phyloP scores from a whole-genome alignment of 2,329 filamentous ascomycete species.

The Tolypocladium sp. region DNA sequence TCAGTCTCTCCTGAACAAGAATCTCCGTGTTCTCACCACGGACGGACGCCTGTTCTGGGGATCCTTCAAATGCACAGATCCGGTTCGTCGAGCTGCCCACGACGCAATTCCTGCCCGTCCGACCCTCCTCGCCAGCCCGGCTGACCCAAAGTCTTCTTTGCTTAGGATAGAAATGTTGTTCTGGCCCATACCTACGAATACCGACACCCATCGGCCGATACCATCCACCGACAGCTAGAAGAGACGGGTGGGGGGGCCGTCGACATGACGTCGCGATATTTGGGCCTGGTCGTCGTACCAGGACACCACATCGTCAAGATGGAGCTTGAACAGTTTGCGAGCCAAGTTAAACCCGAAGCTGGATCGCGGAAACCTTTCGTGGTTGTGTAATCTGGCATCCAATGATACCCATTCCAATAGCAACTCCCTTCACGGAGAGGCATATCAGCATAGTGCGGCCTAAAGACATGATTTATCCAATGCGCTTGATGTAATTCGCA shows the following conservation, averaged over 20 bases:
- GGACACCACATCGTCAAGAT: conserved; percentile 80
- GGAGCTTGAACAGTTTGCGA: conserved; percentile 70
- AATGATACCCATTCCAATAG: background rate
- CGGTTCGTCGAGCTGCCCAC: conserved; percentile 42
- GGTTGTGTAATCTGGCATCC: background rate
- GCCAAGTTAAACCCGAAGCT: conserved; percentile 30
- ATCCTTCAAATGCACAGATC: conserved; percentile 89
- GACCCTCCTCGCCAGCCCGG: background rate
- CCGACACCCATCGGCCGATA: conserved; percentile 56
- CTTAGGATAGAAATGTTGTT: conserved; percentile 79
- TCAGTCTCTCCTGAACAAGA: conserved; percentile 63
- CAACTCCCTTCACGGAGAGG: background rate
- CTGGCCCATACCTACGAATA: conserved; percentile 84
- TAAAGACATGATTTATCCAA: no score
- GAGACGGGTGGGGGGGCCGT: conserved; percentile 33
- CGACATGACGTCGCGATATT: conserved; percentile 74
- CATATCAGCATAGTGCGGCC: background rate
- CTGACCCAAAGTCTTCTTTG: background rate
- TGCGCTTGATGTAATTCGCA: conserved; percentile 1
- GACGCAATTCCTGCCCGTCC: background rate
- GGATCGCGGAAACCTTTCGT: background rate
- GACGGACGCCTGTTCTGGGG: conserved; percentile 87
- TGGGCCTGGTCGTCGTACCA: conserved; percentile 84
- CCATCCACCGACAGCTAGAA: conserved; percentile 22
- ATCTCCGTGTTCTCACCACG: conserved; percentile 67